These are phyloP conservation scores for Cladosporium sp. DNA, from an alignment of 2,329 filamentous ascomycete species.

Conservation along the genomic window DNA sequence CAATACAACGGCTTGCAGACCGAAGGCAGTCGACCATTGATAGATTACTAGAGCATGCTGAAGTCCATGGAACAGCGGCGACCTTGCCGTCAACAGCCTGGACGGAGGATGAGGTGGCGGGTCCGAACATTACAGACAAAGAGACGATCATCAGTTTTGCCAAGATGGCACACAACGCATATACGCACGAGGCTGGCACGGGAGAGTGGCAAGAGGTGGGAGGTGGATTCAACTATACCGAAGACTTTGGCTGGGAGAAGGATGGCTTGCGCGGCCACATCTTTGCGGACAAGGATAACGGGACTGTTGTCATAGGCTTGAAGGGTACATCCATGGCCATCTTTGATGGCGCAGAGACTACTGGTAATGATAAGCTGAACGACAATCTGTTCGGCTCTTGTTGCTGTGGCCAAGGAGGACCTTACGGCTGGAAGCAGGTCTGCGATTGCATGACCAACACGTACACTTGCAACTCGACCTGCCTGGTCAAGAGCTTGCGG, in stretches of 20 bases:
- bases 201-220: constrained; percentile 80
- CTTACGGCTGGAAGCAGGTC: constrained; percentile 83
- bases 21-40: constrained; percentile 73
- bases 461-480: constrained; percentile 88
- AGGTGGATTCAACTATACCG: constrained; percentile 72
- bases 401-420: constrained; percentile 88
- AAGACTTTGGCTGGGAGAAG: constrained; percentile 84
- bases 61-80: constrained; percentile 63
- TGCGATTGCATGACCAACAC: constrained; percentile 85
- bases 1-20: constrained; percentile 78
- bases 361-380: constrained; percentile 92
- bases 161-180: constrained; percentile 84
- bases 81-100: constrained; percentile 71
- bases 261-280: constrained; percentile 88
- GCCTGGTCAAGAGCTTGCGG: constrained; percentile 66
- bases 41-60: constrained; percentile 68
- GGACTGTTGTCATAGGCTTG: constrained; percentile 80
- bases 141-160: constrained; percentile 79
- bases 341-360: constrained; percentile 90
- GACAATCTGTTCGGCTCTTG: constrained; percentile 98
- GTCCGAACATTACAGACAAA: constrained; percentile 81
- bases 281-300: constrained; percentile 78
- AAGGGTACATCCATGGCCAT: constrained; percentile 66
- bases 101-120: constrained; percentile 73
- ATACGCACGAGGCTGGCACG: constrained; percentile 62